phyloP scores from a whole-genome alignment of 371 early-diverging fungal species.

The Dentiscutata heterogama region DNA sequence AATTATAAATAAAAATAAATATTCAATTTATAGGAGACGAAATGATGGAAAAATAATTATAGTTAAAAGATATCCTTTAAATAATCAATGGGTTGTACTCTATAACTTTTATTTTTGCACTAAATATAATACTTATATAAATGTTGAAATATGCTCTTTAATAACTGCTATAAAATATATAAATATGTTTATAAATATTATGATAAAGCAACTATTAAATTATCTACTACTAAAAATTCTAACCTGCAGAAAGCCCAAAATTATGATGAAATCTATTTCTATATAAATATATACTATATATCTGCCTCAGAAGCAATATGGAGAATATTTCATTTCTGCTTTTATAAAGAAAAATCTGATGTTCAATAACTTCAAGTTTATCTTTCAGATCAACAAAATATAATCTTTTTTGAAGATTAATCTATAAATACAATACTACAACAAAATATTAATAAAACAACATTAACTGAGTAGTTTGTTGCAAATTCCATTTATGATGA shows the following conservation, averaged over 20 bases:
- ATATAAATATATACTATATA: background rate
- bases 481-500: slow-evolving; percentile 21
- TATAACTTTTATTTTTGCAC: slow-evolving; percentile 50
- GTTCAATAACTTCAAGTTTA: too few relatives aligned
- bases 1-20: slow-evolving; percentile 30
- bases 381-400: background rate
- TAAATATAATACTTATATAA: slow-evolving; percentile 58
- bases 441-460: slow-evolving; percentile 13
- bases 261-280: slow-evolving; percentile 18
- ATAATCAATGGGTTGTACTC: slow-evolving; percentile 53
- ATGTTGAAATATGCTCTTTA: too few relatives aligned
- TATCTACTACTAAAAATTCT: background rate
- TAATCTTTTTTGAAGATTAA: background rate
- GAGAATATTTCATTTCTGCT: background rate
- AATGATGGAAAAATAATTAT: slow-evolving; percentile 27
- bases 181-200: slow-evolving; percentile 57
- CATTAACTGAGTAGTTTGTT: slow-evolving; percentile 48
- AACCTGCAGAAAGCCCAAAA: too few relatives aligned
- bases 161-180: too few relatives aligned
- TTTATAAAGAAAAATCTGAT: too few relatives aligned
- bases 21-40: slow-evolving; percentile 44
- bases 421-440: background rate
- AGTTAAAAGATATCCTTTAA: slow-evolving; percentile 22
- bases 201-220: slow-evolving; percentile 44
- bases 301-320: too few relatives aligned